A percentile compares a stretch with the other conserved stretches of the same genome.
These are phyloP conservation scores for Dioscorea cayenensis DNA, from an alignment of 116 monocot species.

Conservation along the genomic window DNA sequence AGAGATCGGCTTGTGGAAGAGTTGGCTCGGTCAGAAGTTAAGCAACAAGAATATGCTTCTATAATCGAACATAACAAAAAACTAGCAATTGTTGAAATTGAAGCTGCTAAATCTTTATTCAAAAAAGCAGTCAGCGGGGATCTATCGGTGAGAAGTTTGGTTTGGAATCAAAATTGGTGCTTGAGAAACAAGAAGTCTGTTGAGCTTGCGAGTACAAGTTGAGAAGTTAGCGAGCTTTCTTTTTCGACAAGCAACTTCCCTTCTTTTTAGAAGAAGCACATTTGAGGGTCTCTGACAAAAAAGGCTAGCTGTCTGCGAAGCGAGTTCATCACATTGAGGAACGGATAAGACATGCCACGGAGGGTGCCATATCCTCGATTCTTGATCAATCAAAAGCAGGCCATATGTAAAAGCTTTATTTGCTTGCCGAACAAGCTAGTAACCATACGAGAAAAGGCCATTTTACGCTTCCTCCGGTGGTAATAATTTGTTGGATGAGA, in stretches of 20 bases:
- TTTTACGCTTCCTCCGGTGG: conserved; percentile 11
- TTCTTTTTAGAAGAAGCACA: conserved; percentile 18
- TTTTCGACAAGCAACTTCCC: conserved; percentile 15
- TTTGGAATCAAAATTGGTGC: conserved; percentile 16
- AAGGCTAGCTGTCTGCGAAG: conserved; percentile 22
- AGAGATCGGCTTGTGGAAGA: conserved; percentile 19
- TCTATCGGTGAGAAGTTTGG: conserved; percentile 14
- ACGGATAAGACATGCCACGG: conserved; percentile 16
- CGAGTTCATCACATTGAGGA: conserved; percentile 13
- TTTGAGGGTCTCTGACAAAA: conserved; percentile 12
- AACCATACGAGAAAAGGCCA: conserved; percentile 6
- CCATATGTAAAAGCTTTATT: conserved; percentile 17
- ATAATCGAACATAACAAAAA: conserved; percentile 17
- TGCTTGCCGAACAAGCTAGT: conserved; percentile 16
- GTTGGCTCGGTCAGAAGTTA: conserved; percentile 13
- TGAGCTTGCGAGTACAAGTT: conserved; percentile 20
- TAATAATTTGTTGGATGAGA: conserved; percentile 8
- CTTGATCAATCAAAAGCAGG: conserved; percentile 1
- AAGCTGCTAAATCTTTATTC: conserved; percentile 15
- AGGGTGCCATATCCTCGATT: too few species aligned
- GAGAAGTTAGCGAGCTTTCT: conserved; percentile 18
- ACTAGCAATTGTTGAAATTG: too few species aligned
- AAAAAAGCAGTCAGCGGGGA: conserved; percentile 8
- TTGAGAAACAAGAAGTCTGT: conserved; percentile 24
- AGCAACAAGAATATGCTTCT: conserved; percentile 13